Base-by-base conservation (phyloP, 805 yeast genomes). In the Metschnikowia lachancei region DNA sequence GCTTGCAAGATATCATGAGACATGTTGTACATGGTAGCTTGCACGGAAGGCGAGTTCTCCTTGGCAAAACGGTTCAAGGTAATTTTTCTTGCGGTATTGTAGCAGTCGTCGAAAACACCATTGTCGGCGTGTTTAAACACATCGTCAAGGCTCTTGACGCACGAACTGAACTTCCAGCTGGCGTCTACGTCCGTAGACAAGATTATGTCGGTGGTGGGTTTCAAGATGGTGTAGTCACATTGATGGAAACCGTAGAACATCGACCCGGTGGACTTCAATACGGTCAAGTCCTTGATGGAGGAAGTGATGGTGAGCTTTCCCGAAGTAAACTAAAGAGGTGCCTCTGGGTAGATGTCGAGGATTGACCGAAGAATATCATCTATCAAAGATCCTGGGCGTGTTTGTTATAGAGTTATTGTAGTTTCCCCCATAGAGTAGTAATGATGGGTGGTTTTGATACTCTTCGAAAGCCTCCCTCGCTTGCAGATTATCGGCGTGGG, bases 11-110 rank as follows among this genome's bases (percentile, higher is more conserved):
- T 87, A 52, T 79, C 81, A 53, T 81, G 76, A 33, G 87, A 77
- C 94, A 91, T 91, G 76, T 89, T 87, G 76, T 80, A 91, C 96
- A 91, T 92, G 49, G 97, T 91, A 37, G 96, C 96, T 73, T 91
- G 97, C 39, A 91, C 97, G 20, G 95, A 86, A n/a, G 96, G 81
- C 9, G 96, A 87, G 66, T 87, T 81, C 67, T 91, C 96, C 41
- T 77, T 65, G 14, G 96, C 96, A 67, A 91, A 91, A 49, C 76
- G 75, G 45, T 81, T 84, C 58, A 90, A 75, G 1, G 96, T 89
- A 58, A 80, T 76, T 33, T 71, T 72, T 59, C 88, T 78, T 16
- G 88, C 94, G 12, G 64, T 60, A n/a, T 71, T 63, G 65, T 76
- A 87, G 28, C 85, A 78, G 9, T 62, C 45, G 67, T 89, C 95